These are phyloP conservation scores for Leptodontidium sp. DNA, from an alignment of 2,329 filamentous ascomycete genomes.

Conservation along the genomic window DNA sequence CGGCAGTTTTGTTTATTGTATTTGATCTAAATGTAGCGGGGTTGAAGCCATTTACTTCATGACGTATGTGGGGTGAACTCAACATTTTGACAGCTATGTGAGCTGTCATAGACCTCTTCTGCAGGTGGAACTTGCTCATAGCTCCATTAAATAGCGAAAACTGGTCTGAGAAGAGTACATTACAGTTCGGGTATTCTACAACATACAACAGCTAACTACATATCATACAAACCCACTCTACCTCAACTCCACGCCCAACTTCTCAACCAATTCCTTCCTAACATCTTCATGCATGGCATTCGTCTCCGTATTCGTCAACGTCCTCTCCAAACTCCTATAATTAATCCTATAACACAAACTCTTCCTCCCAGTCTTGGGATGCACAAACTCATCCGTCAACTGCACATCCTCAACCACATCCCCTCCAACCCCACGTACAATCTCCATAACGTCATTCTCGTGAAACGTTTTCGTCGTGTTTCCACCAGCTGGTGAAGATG, in stretches of 20 bases:
- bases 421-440: constrained; percentile 83
- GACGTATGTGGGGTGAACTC: constrained; percentile 28
- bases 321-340: constrained; percentile 91
- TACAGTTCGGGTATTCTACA: constrained; percentile 29
- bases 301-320: constrained; percentile 82
- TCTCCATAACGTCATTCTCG: constrained; percentile 97
- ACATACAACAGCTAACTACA: constrained; percentile 10
- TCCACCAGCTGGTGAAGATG: constrained; percentile 56
- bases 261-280: constrained; percentile 67
- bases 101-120: not conserved
- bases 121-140: not conserved
- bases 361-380: constrained; percentile 82
- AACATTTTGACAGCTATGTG: not conserved
- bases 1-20: not conserved
- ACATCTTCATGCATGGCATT: constrained; percentile 80
- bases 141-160: not conserved
- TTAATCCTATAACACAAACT: constrained; percentile 94
- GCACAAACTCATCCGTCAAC: constrained; percentile 85
- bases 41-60: constrained; percentile 14
- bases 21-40: not conserved
- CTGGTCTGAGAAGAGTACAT: constrained; percentile 15
- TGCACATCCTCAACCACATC: constrained; percentile 88
- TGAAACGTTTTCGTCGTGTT: constrained; percentile 68
- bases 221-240: constrained; percentile 47
- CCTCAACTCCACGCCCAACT: constrained; percentile 78